Evolutionary conservation across 805 yeast species (phyloP), one percentile per base, ranked within the genome.

Genomic region (Henningerozyma blattae): DNA sequence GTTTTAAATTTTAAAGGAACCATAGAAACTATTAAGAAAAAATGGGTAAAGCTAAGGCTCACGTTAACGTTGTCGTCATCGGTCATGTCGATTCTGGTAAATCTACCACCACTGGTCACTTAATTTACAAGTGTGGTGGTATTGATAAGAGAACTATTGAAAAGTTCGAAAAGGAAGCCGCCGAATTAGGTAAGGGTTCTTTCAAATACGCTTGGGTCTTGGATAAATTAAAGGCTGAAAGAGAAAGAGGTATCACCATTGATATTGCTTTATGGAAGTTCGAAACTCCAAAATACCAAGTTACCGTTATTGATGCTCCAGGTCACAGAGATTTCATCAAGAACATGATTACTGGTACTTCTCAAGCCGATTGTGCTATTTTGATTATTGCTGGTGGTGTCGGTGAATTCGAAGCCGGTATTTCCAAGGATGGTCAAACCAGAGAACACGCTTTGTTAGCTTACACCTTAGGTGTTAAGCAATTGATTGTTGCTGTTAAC

Each of bases 1-100:
- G n/a, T n/a, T n/a, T n/a, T n/a, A n/a, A n/a, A n/a, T n/a, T n/a
- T n/a, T n/a, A n/a, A n/a, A n/a, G n/a, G n/a, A n/a, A n/a, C n/a
- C n/a, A n/a, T n/a, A n/a, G n/a, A n/a, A n/a, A n/a, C n/a, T n/a
- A n/a, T n/a, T n/a, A n/a, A n/a, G n/a, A n/a, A 20, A 36, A 62
- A 48, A 52, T 55, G 94, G 95, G 95, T 78, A 85, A 85, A 72
- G 95, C 77, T 63, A 87, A 89, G 81, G 62, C 75, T 71, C 97
- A 89, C 83, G 83, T 89, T 76, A 89, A 89, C 95, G 94, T 89
- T 74, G 98, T 91, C 70, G 97, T 91, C 67, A 89, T 89, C 70
- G 98, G 97, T 72, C 97, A 89, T 94, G 97, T 91, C 96, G 97
- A 89, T 74, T 87, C 96, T 61, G 89, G 89, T 73, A 82, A 83